Evolutionary conservation across 225 moss, liverwort and hornwort species (phyloP), one percentile per base, ranked within the genome.

Genomic region (Neckera pumila): DNA sequence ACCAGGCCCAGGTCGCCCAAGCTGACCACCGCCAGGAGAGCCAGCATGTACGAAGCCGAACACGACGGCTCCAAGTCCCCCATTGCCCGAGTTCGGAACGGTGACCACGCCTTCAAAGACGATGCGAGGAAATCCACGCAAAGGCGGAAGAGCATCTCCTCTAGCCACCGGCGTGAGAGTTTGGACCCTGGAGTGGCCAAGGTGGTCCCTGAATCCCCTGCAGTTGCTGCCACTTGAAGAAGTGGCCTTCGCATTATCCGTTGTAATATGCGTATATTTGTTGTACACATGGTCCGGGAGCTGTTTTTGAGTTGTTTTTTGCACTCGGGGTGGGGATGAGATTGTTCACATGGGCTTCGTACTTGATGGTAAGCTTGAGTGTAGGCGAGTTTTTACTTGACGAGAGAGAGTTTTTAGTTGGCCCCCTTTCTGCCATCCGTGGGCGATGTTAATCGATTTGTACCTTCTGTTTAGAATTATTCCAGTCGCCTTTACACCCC

Each of bases 21-120:
- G 84, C 90, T 94, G 14, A 91, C 93, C 19, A 90, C 92, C 20
- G 89, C 93, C 6, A 63, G 93, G 45, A 42, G 93, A 75, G 92
- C 90, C 82, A 96, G 95, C 64, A 57, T 94, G 31, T 83, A 92
- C 10, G 92, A 88, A 70, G 86, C 95, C n/a, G 95, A 96, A 3
- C 89, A 90, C 13, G 96, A 96, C 25, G 95, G 93, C 3, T 92
- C 92, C 5, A 90, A 92, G 74, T 93, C 90, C 7, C 95, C 95
- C 49, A 89, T 93, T 3, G 92, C 93, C 0, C 79, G 94, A 49
- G 49, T 76, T 36, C 90, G 92, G 22, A 90, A 89, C 80, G 96
- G 95, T 11, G 93, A 93, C 25, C 93, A 86, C 10, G 87, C 79
- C 34, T 88, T 92, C 45, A 98, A 96, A 81, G 97, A 97, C 38